Percentiles rank a stretch among this genome's conserved stretches.
Conservation (phyloP, 2,329 filamentous ascomycete species). For the Pseudogymnoascus sp. region DNA sequence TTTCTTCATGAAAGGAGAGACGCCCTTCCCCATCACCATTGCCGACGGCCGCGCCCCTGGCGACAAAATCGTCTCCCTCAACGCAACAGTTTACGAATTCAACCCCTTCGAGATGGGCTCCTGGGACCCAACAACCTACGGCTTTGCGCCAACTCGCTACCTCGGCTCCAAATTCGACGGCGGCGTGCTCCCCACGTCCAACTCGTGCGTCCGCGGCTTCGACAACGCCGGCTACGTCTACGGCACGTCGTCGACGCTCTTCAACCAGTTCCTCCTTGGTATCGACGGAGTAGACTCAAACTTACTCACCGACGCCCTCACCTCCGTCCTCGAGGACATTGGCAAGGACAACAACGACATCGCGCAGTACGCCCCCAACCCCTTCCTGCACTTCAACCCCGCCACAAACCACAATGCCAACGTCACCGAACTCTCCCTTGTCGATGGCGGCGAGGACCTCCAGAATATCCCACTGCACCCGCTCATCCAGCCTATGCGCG, state of each 20-base stretch:
- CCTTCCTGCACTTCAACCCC: constrained; percentile 59
- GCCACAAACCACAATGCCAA: constrained; percentile 48
- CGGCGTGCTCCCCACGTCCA: constrained; percentile 47
- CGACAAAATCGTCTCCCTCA: constrained; percentile 53
- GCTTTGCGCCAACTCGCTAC: constrained; percentile 61
- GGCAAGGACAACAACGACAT: constrained; percentile 60
- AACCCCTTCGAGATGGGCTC: constrained; percentile 73
- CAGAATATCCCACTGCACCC: constrained; percentile 76
- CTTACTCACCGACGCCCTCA: constrained; percentile 43
- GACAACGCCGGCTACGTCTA: constrained; percentile 78
- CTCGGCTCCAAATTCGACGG: constrained; percentile 63
- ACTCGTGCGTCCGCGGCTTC: constrained; percentile 64
- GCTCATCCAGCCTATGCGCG: constrained; percentile 61
- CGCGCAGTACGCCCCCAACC: constrained; percentile 65
- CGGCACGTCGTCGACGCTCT: constrained; percentile 76
- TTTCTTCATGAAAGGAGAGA: constrained; percentile 53
- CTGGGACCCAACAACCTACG: constrained; percentile 63
- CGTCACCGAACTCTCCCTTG: constrained; percentile 52
- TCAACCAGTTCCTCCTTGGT: constrained; percentile 66
- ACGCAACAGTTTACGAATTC: constrained; percentile 69
- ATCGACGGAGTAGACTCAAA: constrained; percentile 44
- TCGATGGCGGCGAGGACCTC: constrained; percentile 68
- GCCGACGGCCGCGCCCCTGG: constrained; percentile 58
- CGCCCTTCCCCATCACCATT: constrained; percentile 66
- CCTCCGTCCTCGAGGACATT: constrained; percentile 44